phyloP scores from a whole-genome alignment of 2,329 filamentous ascomycete genomes.

The Thielaviopsis euricoi region DNA sequence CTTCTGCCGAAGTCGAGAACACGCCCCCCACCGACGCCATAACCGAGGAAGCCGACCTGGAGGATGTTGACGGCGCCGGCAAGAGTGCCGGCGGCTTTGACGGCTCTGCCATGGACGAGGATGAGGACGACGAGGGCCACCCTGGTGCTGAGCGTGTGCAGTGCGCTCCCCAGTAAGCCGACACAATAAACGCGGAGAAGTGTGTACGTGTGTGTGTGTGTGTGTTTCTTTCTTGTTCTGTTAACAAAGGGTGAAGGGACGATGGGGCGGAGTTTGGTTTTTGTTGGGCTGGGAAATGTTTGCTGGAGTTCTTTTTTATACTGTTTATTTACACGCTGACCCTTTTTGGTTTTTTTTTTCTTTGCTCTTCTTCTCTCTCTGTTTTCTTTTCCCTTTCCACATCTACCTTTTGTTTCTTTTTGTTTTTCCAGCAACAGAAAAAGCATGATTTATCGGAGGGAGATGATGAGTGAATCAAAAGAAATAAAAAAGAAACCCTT shows the following conservation, averaged over 20 bases:
- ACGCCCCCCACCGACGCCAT: conserved; percentile 68
- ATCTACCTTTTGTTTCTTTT: conserved; percentile 1
- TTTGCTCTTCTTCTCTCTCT: background rate
- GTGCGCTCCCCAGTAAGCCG: conserved; percentile 65
- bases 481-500: no score
- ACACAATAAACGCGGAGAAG: conserved; percentile 12
- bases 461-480: background rate
- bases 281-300: background rate
- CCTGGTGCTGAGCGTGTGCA: conserved; percentile 65
- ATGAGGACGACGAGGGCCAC: conserved; percentile 59
- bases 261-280: background rate
- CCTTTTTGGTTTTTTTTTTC: background rate
- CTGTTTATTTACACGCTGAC: background rate
- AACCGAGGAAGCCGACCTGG: conserved; percentile 76
- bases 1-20: conserved; percentile 44
- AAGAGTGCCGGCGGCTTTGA: conserved; percentile 44
- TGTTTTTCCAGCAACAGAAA: background rate
- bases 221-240: background rate
- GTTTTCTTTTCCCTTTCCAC: background rate
- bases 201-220: background rate
- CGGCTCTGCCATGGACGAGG: conserved; percentile 44
- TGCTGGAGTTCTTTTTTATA: background rate
- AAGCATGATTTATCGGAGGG: background rate
- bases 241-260: background rate
- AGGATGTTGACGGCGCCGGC: conserved; percentile 60